These are phyloP conservation scores for Penicillium dipodomyicola DNA, from an alignment of 495 filamentous ascomycete species.

Conservation along the genomic window DNA sequence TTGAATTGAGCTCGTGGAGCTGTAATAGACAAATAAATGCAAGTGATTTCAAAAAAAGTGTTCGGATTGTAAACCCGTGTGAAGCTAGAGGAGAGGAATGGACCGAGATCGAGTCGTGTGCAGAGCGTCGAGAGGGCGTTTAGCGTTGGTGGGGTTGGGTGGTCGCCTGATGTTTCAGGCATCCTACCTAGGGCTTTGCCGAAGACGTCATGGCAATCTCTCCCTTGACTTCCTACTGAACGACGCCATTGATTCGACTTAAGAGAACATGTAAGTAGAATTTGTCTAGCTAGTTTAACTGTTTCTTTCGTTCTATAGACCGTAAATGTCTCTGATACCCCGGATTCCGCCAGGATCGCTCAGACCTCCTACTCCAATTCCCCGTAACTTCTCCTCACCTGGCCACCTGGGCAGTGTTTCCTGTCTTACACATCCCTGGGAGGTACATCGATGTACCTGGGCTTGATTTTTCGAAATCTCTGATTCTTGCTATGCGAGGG, in stretches of 20 bases:
- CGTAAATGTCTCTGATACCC: background rate
- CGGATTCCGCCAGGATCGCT: constrained; percentile 4
- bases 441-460: background rate
- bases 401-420: constrained; percentile 5
- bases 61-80: constrained; percentile 26
- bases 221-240: constrained; percentile 9
- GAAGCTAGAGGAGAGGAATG: constrained; percentile 24
- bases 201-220: constrained; percentile 25
- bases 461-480: background rate
- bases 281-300: background rate
- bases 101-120: constrained; percentile 39
- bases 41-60: constrained; percentile 17
- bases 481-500: background rate
- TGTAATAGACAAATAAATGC: constrained; percentile 19
- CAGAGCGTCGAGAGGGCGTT: constrained; percentile 26
- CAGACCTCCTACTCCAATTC: constrained; percentile 14
- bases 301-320: background rate
- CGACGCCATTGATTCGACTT: background rate
- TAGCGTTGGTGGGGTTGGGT: constrained; percentile 25
- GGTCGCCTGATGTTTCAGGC: constrained; percentile 14
- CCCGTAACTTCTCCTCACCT: constrained; percentile 11
- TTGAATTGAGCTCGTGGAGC: constrained; percentile 26
- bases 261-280: background rate
- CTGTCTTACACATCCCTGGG: background rate
- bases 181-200: constrained; percentile 25